Conservation (phyloP, 345 rosid genomes). For the Corchorus capsularis region DNA sequence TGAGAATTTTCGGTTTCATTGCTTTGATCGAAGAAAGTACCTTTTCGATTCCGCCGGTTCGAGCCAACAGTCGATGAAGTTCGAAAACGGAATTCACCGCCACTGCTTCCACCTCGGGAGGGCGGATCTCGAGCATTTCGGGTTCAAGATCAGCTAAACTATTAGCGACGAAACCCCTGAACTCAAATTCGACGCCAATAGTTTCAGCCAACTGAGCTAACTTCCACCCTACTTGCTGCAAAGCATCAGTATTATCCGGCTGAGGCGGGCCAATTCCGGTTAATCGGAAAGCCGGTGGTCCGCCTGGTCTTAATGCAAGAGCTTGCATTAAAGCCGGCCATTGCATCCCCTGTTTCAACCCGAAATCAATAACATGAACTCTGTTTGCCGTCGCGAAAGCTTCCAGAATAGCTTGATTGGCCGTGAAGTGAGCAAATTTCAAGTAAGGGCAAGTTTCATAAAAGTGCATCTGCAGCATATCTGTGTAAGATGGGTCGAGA, state of each 20-base stretch:
- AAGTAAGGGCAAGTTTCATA: conserved; percentile 91
- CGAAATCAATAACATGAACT: conserved; percentile 83
- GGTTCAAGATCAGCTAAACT: conserved; percentile 73
- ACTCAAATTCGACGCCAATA: conserved; percentile 65
- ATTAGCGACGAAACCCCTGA: conserved; percentile 59
- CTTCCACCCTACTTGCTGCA: conserved; percentile 82
- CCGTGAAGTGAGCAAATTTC: conserved; percentile 93
- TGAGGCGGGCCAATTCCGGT: conserved; percentile 87
- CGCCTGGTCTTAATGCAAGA: conserved; percentile 76
- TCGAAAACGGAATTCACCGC: conserved; percentile 88
- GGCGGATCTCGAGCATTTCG: conserved; percentile 57
- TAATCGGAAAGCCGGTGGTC: conserved; percentile 77
- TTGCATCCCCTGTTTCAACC: conserved; percentile 80
- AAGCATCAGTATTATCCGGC: conserved; percentile 53
- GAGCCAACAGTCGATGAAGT: conserved; percentile 61
- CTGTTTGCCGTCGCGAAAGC: conserved; percentile 54
- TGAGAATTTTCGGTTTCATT: conserved; percentile 74
- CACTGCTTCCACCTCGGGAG: conserved; percentile 50
- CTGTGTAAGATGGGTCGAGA: conserved; percentile 42
- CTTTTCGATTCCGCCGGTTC: conserved; percentile 66
- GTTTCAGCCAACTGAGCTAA: conserved; percentile 67
- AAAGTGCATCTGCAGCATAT: conserved; percentile 76
- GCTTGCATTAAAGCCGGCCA: conserved; percentile 98
- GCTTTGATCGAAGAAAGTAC: conserved; percentile 50
- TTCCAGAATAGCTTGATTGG: conserved; percentile 90